These are phyloP conservation scores for Trichosporon inkin DNA, from an alignment of 1,284 basidiomycete genomes.

Conservation along the genomic window DNA sequence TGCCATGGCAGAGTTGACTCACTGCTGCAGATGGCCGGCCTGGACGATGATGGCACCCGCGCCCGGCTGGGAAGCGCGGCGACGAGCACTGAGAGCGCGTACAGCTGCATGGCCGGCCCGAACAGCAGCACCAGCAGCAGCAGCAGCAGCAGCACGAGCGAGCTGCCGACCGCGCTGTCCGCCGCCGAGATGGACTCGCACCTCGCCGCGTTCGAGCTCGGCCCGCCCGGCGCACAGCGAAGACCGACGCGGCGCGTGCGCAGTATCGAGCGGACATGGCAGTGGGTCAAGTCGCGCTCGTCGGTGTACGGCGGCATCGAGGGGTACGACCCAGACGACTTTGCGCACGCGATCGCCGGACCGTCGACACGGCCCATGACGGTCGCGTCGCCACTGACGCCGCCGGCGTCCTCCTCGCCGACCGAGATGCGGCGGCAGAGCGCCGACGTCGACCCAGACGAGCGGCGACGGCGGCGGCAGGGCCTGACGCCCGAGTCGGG, in stretches of 20 bases:
- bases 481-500: slow-evolving; percentile 19
- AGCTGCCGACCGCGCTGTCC: slow-evolving; percentile 15
- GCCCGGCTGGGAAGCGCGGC: neutral
- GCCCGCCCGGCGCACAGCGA: slow-evolving; percentile 20
- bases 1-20: slow-evolving; percentile 7
- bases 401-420: slow-evolving; percentile 6
- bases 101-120: neutral
- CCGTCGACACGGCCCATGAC: slow-evolving; percentile 12
- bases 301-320: slow-evolving; percentile 20
- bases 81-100: neutral
- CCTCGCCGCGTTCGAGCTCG: slow-evolving; percentile 19
- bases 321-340: slow-evolving; percentile 9
- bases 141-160: slow-evolving; percentile 13
- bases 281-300: slow-evolving; percentile 25
- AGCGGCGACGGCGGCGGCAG: slow-evolving; percentile 18
- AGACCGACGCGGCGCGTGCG: slow-evolving; percentile 21
- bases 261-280: slow-evolving; percentile 24
- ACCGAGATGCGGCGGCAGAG: neutral
- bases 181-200: slow-evolving; percentile 23
- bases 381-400: slow-evolving; percentile 7
- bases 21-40: neutral
- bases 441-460: slow-evolving; percentile 19
- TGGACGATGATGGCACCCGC: neutral
- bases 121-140: neutral
- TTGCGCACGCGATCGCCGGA: slow-evolving; percentile 1